Evolutionary conservation across 345 rosid genomes (phyloP).

Genomic region (Iberis pinnata): DNA sequence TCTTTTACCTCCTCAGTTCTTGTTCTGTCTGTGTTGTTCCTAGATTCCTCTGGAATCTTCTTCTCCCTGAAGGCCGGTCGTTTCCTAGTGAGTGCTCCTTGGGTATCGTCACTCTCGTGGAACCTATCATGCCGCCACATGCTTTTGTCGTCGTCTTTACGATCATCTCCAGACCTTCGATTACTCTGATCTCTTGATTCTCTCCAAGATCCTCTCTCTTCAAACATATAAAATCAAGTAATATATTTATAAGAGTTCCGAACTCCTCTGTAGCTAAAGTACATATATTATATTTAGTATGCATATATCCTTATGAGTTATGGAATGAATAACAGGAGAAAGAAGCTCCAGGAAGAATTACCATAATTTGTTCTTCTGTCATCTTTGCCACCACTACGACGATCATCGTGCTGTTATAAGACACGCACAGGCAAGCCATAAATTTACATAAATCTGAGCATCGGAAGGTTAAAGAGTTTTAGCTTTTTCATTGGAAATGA

Average conservation of each 20-base stretch:
- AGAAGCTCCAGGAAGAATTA: conserved; percentile 19
- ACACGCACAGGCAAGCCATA: conserved; percentile 81
- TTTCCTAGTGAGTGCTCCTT: conserved; percentile 42
- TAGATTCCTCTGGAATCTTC: conserved; percentile 42
- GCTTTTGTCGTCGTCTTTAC: conserved; percentile 38
- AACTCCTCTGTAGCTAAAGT: background rate
- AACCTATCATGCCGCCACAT: conserved; percentile 64
- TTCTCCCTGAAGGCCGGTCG: conserved; percentile 89
- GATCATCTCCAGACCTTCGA: conserved; percentile 43
- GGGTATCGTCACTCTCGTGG: conserved; percentile 49
- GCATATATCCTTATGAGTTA: background rate
- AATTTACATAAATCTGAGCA: conserved; percentile 46
- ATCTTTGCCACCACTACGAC: conserved; percentile 50
- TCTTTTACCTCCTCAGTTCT: conserved; percentile 38
- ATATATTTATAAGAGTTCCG: background rate
- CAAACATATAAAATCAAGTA: conserved; percentile 18
- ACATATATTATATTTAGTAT: no score
- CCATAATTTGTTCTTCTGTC: conserved; percentile 62
- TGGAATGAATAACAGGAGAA: conserved; percentile 3
- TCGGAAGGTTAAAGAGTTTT: conserved; percentile 19
- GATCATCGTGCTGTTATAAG: conserved; percentile 87
- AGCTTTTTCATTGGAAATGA: background rate
- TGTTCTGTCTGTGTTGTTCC: no score
- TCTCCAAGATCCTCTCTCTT: conserved; percentile 60
- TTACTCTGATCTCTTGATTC: conserved; percentile 43